A percentile compares a stretch with the other conserved stretches of the same genome.
phyloP scores from a whole-genome alignment of 2,329 filamentous ascomycete genomes.

The Hawksworthiomyces lignivorus region DNA sequence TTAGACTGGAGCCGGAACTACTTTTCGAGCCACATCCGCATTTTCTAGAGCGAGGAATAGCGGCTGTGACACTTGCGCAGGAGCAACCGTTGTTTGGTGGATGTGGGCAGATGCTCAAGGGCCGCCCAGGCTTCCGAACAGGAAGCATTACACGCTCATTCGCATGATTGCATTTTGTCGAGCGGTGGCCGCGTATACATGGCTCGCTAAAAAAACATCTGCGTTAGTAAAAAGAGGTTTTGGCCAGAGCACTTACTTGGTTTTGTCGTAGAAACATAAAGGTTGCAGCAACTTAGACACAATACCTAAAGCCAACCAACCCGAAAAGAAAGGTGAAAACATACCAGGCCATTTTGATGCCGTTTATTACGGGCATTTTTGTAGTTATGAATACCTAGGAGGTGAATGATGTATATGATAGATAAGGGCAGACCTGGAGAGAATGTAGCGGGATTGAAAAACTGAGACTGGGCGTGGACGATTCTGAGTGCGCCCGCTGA shows the following conservation, averaged over 20 bases:
- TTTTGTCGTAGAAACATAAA: not conserved
- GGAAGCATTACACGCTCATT: slow-evolving; percentile 61
- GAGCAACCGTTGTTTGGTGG: slow-evolving; percentile 53
- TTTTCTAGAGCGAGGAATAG: slow-evolving; percentile 51
- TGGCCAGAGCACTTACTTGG: too few relatives aligned
- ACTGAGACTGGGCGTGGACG: too few relatives aligned
- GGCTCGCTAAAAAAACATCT: slow-evolving; percentile 45
- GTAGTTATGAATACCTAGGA: too few relatives aligned
- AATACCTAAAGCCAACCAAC: not conserved
- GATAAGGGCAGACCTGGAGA: too few relatives aligned
- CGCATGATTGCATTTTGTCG: slow-evolving; percentile 64
- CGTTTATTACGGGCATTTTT: slow-evolving; percentile 61
- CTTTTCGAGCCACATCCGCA: slow-evolving; percentile 38
- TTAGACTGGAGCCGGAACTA: slow-evolving; percentile 11
- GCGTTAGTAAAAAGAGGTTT: not conserved
- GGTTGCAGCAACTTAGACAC: not conserved
- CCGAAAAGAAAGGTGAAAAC: slow-evolving; percentile 23
- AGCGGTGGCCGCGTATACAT: slow-evolving; percentile 69
- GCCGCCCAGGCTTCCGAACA: slow-evolving; percentile 64
- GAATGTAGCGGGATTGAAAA: too few relatives aligned
- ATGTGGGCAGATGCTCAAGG: slow-evolving; percentile 62
- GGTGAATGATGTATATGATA: too few relatives aligned
- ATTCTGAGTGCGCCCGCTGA: too few relatives aligned
- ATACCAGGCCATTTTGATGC: slow-evolving; percentile 68
- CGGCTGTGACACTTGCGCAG: slow-evolving; percentile 56